These are phyloP conservation scores for Carallia pectinifolia DNA, from an alignment of 345 rosid species.

Conservation along the genomic window DNA sequence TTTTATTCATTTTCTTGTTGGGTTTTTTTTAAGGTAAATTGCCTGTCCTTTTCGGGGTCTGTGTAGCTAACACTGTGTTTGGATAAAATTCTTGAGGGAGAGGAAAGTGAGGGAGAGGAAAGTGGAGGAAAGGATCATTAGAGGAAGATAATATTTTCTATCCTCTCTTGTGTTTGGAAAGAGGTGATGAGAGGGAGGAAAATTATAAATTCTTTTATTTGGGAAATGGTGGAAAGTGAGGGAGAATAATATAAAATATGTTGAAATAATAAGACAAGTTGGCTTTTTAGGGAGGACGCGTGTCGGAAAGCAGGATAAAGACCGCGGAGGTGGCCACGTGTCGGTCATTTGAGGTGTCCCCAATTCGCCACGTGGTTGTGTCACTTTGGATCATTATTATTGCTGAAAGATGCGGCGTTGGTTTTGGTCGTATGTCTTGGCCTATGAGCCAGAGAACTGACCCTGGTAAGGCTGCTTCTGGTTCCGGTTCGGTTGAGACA, in stretches of 20 bases:
- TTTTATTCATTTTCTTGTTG: background rate
- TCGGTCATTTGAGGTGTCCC: background rate
- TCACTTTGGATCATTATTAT: background rate
- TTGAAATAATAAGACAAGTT: no score
- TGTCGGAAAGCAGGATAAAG: constrained; percentile 10
- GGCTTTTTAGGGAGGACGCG: constrained; percentile 30
- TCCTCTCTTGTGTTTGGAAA: no score
- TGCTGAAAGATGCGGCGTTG: constrained; percentile 16
- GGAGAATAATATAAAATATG: no score
- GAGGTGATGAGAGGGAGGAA: no score
- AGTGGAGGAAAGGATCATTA: no score
- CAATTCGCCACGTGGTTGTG: constrained; percentile 31
- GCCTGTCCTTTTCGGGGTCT: constrained; percentile 10
- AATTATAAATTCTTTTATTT: no score
- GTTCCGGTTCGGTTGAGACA: background rate
- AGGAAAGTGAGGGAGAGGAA: no score
- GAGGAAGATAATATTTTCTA: no score
- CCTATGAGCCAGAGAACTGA: no score
- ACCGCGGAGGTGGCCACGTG: constrained; percentile 28
- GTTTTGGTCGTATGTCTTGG: background rate
- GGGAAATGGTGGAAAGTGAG: no score
- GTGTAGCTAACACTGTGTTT: no score
- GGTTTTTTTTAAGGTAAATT: background rate
- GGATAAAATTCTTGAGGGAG: no score
- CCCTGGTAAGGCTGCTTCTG: background rate